phyloP scores from a whole-genome alignment of 768 basidiomycete genomes.

The Termitomyces sp. region DNA sequence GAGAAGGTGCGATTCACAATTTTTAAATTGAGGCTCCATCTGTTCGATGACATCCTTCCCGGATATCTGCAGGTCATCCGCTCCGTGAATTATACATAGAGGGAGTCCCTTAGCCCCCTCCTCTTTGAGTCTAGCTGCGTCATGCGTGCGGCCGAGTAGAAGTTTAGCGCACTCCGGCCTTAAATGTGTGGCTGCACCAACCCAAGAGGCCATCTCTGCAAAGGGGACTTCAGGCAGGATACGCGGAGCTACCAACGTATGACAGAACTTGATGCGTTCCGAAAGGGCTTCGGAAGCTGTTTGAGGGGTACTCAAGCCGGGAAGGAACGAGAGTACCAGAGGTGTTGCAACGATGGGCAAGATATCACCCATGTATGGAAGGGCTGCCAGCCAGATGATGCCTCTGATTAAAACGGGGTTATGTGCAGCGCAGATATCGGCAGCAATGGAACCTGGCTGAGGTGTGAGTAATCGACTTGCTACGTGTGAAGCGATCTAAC shows the following conservation, averaged over 20 bases:
- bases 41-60: not conserved
- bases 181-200: not conserved
- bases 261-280: not conserved
- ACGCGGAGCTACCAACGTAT: not conserved
- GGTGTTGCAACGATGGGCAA: slow-evolving; percentile 8
- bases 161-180: not conserved
- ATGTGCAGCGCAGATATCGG: slow-evolving; percentile 11
- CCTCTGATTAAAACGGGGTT: slow-evolving; percentile 8
- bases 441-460: slow-evolving; percentile 1
- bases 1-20: not conserved
- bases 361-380: slow-evolving; percentile 12
- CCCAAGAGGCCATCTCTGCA: not conserved
- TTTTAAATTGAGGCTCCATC: not conserved
- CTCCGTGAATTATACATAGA: not conserved
- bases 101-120: not conserved
- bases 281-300: not conserved
- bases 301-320: slow-evolving; percentile 1
- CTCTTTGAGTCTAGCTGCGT: not conserved
- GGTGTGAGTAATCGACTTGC: not conserved
- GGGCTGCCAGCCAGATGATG: slow-evolving; percentile 9
- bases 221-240: not conserved
- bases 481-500: not conserved
- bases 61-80: not conserved
- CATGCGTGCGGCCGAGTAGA: not conserved
- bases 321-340: slow-evolving; percentile 9